Evolutionary conservation across 768 basidiomycete genomes (phyloP).

Genomic region (Fistulinella prunicolor): DNA sequence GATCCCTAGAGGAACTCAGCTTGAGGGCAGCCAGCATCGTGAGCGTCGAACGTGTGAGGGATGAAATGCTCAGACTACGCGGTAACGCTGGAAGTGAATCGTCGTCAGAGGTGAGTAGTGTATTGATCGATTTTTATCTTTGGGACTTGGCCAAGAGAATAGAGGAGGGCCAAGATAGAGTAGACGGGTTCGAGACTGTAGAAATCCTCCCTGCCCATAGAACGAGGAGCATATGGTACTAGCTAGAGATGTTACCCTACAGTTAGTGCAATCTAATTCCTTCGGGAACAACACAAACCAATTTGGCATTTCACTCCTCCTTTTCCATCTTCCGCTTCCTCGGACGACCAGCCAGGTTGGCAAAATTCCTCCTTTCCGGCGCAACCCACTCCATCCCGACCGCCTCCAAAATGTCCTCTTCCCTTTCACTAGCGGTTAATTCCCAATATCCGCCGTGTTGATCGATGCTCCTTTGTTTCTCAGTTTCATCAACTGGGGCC

Average conservation of each 20-base stretch:
- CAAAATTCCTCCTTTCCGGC: constrained; percentile 27
- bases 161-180: constrained; percentile 56
- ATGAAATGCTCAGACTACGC: constrained; percentile 44
- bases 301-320: background rate
- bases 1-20: constrained; percentile 70
- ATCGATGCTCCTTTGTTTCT: constrained; percentile 6
- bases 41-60: constrained; percentile 71
- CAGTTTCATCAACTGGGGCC: background rate
- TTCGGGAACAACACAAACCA: background rate
- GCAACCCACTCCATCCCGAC: constrained; percentile 27
- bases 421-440: constrained; percentile 20
- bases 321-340: background rate
- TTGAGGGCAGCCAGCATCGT: constrained; percentile 78
- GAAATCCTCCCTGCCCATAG: constrained; percentile 69
- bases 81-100: constrained; percentile 26
- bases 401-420: constrained; percentile 26
- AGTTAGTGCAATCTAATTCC: constrained; percentile 11
- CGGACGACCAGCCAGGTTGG: constrained; percentile 7
- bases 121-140: constrained; percentile 86
- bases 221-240: constrained; percentile 88
- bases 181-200: constrained; percentile 56
- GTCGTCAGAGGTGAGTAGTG: constrained; percentile 52
- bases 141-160: constrained; percentile 85
- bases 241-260: constrained; percentile 21
- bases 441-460: constrained; percentile 22